A percentile compares a stretch with the other conserved stretches of the same genome.
These are phyloP conservation scores for Inga laurina DNA, from an alignment of 306 rosid genomes.

Conservation along the genomic window DNA sequence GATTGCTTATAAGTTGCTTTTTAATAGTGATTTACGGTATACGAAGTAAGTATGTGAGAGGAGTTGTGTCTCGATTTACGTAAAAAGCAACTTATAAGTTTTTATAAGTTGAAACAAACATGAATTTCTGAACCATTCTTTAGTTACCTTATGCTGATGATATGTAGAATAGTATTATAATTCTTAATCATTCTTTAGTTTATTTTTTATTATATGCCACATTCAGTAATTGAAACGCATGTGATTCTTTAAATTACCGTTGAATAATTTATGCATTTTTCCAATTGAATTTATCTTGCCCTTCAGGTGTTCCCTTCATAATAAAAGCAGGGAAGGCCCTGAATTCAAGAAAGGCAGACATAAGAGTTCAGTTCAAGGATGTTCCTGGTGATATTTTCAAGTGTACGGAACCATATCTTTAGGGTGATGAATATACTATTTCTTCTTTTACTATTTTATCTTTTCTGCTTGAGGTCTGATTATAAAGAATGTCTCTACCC, in stretches of 20 bases:
- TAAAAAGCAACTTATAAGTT: too few relatives aligned
- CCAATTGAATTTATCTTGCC: background rate
- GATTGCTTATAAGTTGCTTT: too few relatives aligned
- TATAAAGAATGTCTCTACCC: background rate
- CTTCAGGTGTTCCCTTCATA: slow-evolving; percentile 87
- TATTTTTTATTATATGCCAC: background rate
- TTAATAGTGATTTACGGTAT: too few relatives aligned
- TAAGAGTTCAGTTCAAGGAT: slow-evolving; percentile 92
- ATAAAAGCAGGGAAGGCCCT: slow-evolving; percentile 96
- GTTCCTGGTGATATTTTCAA: slow-evolving; percentile 94
- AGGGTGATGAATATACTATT: background rate
- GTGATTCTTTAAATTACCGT: background rate
- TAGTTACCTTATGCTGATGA: too few relatives aligned
- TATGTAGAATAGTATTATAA: background rate
- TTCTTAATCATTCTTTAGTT: background rate
- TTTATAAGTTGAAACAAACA: too few relatives aligned
- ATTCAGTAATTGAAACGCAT: background rate
- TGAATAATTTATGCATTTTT: background rate
- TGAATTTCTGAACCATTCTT: too few relatives aligned
- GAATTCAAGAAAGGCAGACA: slow-evolving; percentile 82
- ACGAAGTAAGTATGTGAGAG: too few relatives aligned
- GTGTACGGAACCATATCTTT: slow-evolving; percentile 56
- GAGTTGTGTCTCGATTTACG: too few relatives aligned
- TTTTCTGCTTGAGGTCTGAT: background rate
- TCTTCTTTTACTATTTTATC: slow-evolving; percentile 24